phyloP scores from a whole-genome alignment of 140 eudicot species.

The Cichorium intybus region DNA sequence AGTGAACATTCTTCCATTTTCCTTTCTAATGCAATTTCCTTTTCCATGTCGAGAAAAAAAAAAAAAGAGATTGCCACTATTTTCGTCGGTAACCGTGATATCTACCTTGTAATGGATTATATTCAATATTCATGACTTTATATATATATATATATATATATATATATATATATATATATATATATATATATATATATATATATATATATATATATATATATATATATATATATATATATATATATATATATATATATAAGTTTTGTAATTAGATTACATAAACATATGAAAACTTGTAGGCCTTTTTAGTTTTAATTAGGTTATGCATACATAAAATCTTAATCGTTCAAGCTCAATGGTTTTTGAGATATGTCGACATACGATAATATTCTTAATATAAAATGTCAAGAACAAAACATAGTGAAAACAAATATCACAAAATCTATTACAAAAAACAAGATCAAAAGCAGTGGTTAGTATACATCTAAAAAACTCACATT shows the following conservation, averaged over 20 bases:
- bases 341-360: not conserved
- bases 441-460: conserved; percentile 27
- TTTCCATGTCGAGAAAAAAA: not conserved
- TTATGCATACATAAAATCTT: not conserved
- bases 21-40: not conserved
- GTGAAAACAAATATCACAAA: conserved; percentile 17
- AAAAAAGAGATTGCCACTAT: not conserved
- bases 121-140: not conserved
- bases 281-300: not conserved
- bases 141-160: not conserved
- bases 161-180: not conserved
- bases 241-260: not conserved
- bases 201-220: not conserved
- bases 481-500: conserved; percentile 29
- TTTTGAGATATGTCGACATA: not conserved
- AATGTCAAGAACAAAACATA: conserved; percentile 12
- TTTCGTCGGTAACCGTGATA: not conserved
- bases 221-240: not conserved
- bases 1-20: not conserved
- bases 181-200: not conserved
- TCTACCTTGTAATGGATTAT: not conserved
- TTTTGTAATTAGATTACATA: not conserved
- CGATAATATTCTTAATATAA: not conserved
- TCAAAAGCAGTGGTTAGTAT: conserved; percentile 24
- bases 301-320: not conserved